These are phyloP conservation scores for Syzygium aqueum DNA, from an alignment of 345 rosid genomes.

Conservation along the genomic window DNA sequence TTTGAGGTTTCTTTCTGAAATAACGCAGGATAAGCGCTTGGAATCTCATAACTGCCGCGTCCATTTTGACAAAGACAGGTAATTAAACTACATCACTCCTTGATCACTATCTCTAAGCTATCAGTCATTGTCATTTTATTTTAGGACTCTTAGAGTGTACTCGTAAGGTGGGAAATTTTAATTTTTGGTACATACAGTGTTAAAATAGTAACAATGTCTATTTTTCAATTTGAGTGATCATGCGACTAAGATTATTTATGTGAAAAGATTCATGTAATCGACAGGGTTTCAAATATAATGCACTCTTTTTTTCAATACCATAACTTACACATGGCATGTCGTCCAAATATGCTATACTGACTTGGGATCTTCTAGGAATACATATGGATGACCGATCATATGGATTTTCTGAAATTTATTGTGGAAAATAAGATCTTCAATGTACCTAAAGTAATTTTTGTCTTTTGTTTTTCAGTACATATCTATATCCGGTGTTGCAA, in stretches of 20 bases:
- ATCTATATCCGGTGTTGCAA: not conserved
- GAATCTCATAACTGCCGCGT: slow-evolving; percentile 46
- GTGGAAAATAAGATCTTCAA: not conserved
- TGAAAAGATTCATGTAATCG: not conserved
- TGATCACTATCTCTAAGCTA: too few relatives aligned
- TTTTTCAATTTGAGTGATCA: not conserved
- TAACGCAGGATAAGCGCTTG: slow-evolving; percentile 40
- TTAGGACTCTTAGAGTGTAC: too few relatives aligned
- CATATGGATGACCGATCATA: not conserved
- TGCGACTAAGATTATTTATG: not conserved
- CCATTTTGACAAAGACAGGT: slow-evolving; percentile 69
- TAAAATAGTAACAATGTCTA: not conserved
- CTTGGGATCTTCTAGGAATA: not conserved
- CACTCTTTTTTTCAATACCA: not conserved
- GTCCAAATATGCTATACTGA: not conserved
- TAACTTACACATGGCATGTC: not conserved
- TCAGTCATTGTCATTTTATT: too few relatives aligned
- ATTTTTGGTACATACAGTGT: not conserved
- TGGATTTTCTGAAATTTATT: not conserved
- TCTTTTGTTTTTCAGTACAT: not conserved
- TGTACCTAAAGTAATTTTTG: not conserved
- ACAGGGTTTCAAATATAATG: not conserved
- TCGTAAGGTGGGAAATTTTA: too few relatives aligned
- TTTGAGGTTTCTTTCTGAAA: too few relatives aligned
- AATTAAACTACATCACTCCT: not conserved